Base-by-base conservation (phyloP, 2,329 filamentous ascomycete genomes). In the Colletotrichum agaves region DNA sequence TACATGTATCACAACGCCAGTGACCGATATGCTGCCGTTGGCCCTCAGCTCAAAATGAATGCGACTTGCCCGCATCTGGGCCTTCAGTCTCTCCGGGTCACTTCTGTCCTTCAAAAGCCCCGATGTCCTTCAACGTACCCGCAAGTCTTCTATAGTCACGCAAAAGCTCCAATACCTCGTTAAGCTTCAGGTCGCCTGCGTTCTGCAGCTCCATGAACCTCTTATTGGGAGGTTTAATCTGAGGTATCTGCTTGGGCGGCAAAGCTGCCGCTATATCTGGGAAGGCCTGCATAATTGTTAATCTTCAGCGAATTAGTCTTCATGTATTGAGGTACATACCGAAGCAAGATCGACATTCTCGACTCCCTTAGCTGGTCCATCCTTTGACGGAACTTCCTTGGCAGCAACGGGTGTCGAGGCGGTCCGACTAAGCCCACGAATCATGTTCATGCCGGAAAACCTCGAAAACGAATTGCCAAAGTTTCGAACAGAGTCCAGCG, bases 381-480 rank as follows among this genome's bases (percentile, higher is more conserved):
- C 79, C 10, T 78, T 71, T 19, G 76, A 68, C 12, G 46, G 46
- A 13, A 46, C 37, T 3, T 56, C 52, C 15, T 49, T 59, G 1
- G 78, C 69, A 2, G 76, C 73, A 7, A 76, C 77, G 8, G 82
- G 74, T 31, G 83, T 81, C 8, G 82, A 78, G 19, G 82, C 78
- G 21, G 82, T 78, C 59, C 91, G 83, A 1, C 93, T 92, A 73
- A 97, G 95, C 1, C 90, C 90, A 63, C 91, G 88, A 72, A 97
- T 91, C 75, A 90, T 86, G 63, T 87, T 87, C 75, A 96, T 93
- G 37, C 89, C 82, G 1, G 91, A 89, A 58, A 97, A 87, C 58
- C 93, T 88, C 73, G 97, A 97, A 37, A 97, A 82, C 1, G 91
- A 90, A 76, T 87, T 96, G 41, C 93, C 90, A 68, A 97, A 85